Evolutionary conservation across 2,329 filamentous ascomycete genomes (phyloP), one percentile per base, ranked within the genome.

Genomic region (Trichoderma semiorbis): DNA sequence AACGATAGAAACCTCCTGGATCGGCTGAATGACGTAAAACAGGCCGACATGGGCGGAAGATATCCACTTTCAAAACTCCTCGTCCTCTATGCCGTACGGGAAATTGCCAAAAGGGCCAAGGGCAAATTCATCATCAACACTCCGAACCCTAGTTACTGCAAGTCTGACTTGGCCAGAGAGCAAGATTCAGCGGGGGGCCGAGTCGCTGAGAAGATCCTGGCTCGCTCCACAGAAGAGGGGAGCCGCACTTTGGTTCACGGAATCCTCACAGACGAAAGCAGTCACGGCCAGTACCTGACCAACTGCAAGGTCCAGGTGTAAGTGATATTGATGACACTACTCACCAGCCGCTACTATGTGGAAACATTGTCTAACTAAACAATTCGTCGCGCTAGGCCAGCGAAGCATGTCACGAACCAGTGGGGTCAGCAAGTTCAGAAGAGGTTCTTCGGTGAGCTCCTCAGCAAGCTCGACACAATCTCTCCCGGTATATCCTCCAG

Each of bases 161-260:
- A 36, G 7, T 62, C 66, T 3, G 66, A 61, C 10, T 21, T 62
- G 5, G 14, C 28, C 39, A 69, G 10, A 24, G 66, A 69, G 21
- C 2, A 21, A 14, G 55, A 32, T 3, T 53, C 57, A 0, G 24
- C 32, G 3, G 57, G 28, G 3, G n/a, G 3, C 26, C 61, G n/a
- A 14, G 7, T 62, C 12, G 55, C 39, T 6, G 57, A 62, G 21
- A 61, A 69, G 34, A 12, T 69, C 10, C 6, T 61, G 66, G 66
- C 66, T 69, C 57, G 55, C 18, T 53, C 57, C 3, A 53, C 66
- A 61, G 57, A 62, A 21, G 66, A 69, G 16, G 66, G 66, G 10
- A 69, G 66, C 57, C 36, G 66, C 3, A 60, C 55, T 47, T 34
- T 69, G 28, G 66, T 69, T 1, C 36, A 69, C 11, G 66, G 53